These are phyloP conservation scores for Penicillium nordicum DNA, from an alignment of 2,329 filamentous ascomycete genomes.

Conservation along the genomic window DNA sequence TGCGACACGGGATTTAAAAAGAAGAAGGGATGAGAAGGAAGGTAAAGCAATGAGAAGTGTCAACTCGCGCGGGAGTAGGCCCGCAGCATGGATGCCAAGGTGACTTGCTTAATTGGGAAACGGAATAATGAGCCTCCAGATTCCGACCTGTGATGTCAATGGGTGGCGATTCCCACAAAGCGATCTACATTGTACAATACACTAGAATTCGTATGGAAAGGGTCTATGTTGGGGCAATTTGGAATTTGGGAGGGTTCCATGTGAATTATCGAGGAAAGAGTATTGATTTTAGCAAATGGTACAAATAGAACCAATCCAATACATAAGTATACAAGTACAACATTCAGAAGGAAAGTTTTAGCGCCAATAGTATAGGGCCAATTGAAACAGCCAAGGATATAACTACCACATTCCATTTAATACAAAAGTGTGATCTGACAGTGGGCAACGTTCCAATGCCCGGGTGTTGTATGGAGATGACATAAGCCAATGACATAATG, in stretches of 20 bases:
- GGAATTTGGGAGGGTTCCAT: background rate
- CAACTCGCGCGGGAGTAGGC: slow-evolving; percentile 11
- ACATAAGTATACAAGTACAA: background rate
- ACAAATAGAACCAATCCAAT: background rate
- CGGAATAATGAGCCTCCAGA: slow-evolving; percentile 13
- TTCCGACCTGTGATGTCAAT: slow-evolving; percentile 11
- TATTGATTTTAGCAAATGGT: background rate
- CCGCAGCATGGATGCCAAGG: slow-evolving; percentile 1
- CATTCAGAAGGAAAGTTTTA: background rate
- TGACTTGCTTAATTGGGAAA: slow-evolving; percentile 2
- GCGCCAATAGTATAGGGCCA: background rate
- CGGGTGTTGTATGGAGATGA: background rate
- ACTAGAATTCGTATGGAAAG: background rate
- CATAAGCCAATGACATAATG: slow-evolving; percentile 2
- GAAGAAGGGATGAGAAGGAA: background rate
- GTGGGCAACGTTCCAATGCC: background rate
- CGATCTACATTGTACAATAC: background rate
- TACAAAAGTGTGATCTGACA: background rate
- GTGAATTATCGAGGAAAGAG: background rate
- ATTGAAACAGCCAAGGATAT: background rate
- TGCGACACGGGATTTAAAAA: background rate
- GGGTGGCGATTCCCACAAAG: background rate
- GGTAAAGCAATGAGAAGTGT: slow-evolving; percentile 13
- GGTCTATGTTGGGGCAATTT: background rate
- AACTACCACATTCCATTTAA: background rate